Evolutionary conservation across 805 yeast species (phyloP).

Genomic region (Monosporozyma servazzii): DNA sequence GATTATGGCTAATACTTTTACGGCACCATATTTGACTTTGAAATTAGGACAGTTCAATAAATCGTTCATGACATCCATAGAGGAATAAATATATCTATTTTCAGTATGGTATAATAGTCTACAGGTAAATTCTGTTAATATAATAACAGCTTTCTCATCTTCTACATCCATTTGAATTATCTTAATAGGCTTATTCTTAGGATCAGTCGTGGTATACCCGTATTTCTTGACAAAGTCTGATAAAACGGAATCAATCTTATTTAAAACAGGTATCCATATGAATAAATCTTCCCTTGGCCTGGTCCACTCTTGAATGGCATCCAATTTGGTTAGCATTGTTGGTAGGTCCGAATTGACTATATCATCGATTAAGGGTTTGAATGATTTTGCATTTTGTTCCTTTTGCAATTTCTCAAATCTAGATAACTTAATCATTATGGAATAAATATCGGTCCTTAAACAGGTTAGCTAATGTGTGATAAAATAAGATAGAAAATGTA

Average conservation of each 20-base stretch:
- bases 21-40: conserved; percentile 47
- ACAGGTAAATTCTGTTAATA: conserved; percentile 53
- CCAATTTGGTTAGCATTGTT: conserved; percentile 35
- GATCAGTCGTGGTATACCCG: conserved; percentile 21
- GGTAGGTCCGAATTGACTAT: conserved; percentile 32
- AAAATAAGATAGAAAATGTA: background rate
- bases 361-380: conserved; percentile 31
- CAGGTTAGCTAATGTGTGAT: background rate
- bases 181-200: conserved; percentile 38
- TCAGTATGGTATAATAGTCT: conserved; percentile 59
- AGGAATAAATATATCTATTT: conserved; percentile 58
- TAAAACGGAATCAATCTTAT: conserved; percentile 62
- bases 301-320: conserved; percentile 41
- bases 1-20: conserved; percentile 50
- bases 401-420: conserved; percentile 26
- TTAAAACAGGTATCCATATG: conserved; percentile 70
- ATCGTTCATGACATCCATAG: conserved; percentile 49
- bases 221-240: conserved; percentile 48
- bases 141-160: conserved; percentile 41
- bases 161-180: conserved; percentile 36
- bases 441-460: background rate
- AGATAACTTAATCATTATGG: conserved; percentile 22
- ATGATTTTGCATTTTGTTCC: conserved; percentile 38
- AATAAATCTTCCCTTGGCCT: conserved; percentile 59
- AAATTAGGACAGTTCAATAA: conserved; percentile 53